Evolutionary conservation across 2,329 filamentous ascomycete genomes (phyloP).

Genomic region (Hirsutella minnesotensis): DNA sequence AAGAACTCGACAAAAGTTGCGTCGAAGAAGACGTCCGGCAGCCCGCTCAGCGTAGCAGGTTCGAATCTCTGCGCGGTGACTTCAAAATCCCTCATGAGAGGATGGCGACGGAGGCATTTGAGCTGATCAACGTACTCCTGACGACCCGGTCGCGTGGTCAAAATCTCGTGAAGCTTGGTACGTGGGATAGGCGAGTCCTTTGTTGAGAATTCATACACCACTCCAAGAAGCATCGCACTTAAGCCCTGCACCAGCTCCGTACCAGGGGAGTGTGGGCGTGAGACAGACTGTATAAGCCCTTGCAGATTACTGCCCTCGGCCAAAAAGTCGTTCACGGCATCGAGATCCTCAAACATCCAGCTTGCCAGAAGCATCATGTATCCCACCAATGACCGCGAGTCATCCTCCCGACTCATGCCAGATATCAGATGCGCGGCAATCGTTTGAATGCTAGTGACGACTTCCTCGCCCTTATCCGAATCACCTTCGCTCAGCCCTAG

Average conservation of each 20-base stretch:
- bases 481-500: constrained; percentile 84
- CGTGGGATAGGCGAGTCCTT: constrained; percentile 89
- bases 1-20: constrained; percentile 82
- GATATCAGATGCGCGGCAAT: constrained; percentile 77
- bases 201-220: constrained; percentile 93
- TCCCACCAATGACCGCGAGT: constrained; percentile 68
- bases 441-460: constrained; percentile 85
- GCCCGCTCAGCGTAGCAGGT: constrained; percentile 29
- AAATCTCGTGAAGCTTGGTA: constrained; percentile 65
- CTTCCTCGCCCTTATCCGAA: constrained; percentile 79
- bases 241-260: constrained; percentile 67
- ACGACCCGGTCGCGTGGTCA: constrained; percentile 66
- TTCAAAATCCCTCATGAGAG: constrained; percentile 79
- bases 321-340: constrained; percentile 86
- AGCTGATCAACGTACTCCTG: constrained; percentile 81
- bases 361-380: constrained; percentile 82
- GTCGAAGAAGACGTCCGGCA: constrained; percentile 80
- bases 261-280: constrained; percentile 44
- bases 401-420: constrained; percentile 62
- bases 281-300: constrained; percentile 62
- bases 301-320: constrained; percentile 89
- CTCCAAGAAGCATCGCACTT: constrained; percentile 72
- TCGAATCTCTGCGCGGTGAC: constrained; percentile 62
- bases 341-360: constrained; percentile 87
- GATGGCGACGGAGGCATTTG: constrained; percentile 63